Evolutionary conservation across 164 flowering plant genomes (phyloP).

Genomic region (Sextonia rubra): DNA sequence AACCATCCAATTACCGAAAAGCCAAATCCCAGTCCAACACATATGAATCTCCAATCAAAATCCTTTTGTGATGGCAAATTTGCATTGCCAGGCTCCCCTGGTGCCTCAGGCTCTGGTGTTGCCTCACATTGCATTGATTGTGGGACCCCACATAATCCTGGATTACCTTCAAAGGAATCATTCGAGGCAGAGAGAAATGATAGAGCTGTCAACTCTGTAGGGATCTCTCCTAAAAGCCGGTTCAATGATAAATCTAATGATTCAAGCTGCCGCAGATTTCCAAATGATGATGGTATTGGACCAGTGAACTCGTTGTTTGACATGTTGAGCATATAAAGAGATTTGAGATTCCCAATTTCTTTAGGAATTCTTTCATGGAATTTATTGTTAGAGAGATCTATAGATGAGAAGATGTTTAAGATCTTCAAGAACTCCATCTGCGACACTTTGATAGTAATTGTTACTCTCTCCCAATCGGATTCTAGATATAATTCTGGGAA

Average conservation of each 20-base stretch:
- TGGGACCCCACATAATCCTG: constrained; percentile 20
- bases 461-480: constrained; percentile 6
- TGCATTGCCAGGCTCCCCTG: not conserved
- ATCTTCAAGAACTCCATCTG: constrained; percentile 1
- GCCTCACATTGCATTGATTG: not conserved
- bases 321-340: constrained; percentile 5
- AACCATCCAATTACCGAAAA: not conserved
- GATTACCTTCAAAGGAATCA: constrained; percentile 23
- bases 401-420: constrained; percentile 1
- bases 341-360: not conserved
- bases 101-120: not conserved
- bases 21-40: not conserved
- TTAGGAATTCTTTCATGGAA: constrained; percentile 10
- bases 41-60: not conserved
- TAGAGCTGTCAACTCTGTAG: constrained; percentile 6
- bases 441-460: constrained; percentile 4
- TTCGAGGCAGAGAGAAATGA: constrained; percentile 11
- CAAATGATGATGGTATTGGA: constrained; percentile 10
- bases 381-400: constrained; percentile 14
- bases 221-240: constrained; percentile 11
- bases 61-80: fast-evolving
- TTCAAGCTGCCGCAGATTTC: not conserved
- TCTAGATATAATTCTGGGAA: not conserved
- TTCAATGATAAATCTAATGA: constrained; percentile 16
- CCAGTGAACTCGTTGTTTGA: constrained; percentile 9